phyloP scores from a whole-genome alignment of 139 green algal genomes.

The Chlamydomonas eustigma region DNA sequence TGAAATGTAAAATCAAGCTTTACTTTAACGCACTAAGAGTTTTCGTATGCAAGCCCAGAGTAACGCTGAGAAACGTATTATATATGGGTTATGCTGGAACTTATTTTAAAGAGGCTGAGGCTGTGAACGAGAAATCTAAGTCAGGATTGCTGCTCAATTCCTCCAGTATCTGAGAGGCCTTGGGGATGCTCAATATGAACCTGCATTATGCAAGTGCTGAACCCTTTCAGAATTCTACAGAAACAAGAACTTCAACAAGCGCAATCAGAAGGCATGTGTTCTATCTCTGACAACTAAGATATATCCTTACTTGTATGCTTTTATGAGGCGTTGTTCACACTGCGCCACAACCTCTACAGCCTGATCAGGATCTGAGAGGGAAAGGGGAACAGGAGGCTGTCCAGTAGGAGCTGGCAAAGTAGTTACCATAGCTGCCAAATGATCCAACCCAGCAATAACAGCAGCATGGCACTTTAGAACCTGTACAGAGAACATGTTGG shows the following conservation, averaged over 20 bases:
- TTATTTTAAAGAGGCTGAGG: no score
- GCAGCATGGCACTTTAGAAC: not conserved
- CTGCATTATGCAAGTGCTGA: not conserved
- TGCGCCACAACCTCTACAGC: not conserved
- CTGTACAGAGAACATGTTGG: no score
- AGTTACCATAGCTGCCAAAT: not conserved
- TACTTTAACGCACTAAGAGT: no score
- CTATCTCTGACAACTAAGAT: not conserved
- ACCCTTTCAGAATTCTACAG: not conserved
- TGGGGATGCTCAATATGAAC: slow-evolving; percentile 5
- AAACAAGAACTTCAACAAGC: no score
- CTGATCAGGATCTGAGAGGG: not conserved
- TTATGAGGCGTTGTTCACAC: not conserved
- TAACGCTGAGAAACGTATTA: no score
- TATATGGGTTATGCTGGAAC: no score
- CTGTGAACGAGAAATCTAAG: no score
- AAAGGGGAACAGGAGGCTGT: not conserved
- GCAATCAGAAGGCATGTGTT: no score
- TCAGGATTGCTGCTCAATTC: slow-evolving; percentile 9
- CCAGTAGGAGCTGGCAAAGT: not conserved
- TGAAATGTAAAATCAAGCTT: no score
- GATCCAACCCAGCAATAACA: not conserved
- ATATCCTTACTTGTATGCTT: not conserved
- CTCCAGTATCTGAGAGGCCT: slow-evolving; percentile 2
- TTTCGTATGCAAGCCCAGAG: no score